Evolutionary conservation across 1,284 basidiomycete species (phyloP).

Genomic region (Cutaneotrichosporon spelunceum): DNA sequence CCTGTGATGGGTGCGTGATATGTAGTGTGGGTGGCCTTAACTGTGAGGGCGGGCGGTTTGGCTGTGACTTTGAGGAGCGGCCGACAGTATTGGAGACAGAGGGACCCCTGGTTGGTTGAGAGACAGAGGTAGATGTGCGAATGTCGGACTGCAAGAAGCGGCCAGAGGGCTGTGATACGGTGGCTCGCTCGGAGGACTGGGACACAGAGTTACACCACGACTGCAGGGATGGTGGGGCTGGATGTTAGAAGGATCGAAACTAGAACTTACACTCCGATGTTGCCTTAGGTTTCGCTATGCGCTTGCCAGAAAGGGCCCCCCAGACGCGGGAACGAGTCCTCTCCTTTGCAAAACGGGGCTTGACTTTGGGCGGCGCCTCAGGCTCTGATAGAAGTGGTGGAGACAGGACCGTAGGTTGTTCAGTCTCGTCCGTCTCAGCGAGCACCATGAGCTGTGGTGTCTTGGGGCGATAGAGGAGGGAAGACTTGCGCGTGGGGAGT

Average conservation of each 20-base stretch:
- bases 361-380: neutral
- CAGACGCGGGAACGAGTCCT: constrained; percentile 43
- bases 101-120: neutral
- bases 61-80: neutral
- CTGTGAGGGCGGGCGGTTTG: neutral
- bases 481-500: constrained; percentile 4
- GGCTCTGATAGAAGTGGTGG: neutral
- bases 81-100: neutral
- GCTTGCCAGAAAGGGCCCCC: constrained; percentile 32
- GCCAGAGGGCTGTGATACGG: neutral
- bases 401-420: neutral
- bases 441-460: neutral
- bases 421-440: neutral
- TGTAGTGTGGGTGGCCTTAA: constrained; percentile 21
- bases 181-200: neutral
- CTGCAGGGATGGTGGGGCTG: neutral
- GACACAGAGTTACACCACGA: neutral
- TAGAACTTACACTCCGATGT: neutral
- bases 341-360: constrained; percentile 27
- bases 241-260: neutral
- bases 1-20: constrained; percentile 29
- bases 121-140: neutral
- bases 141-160: neutral
- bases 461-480: constrained; percentile 24
- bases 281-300: neutral